Evolutionary conservation across 345 rosid genomes (phyloP), one percentile per base, ranked within the genome.

Genomic region (Brassica cretica): DNA sequence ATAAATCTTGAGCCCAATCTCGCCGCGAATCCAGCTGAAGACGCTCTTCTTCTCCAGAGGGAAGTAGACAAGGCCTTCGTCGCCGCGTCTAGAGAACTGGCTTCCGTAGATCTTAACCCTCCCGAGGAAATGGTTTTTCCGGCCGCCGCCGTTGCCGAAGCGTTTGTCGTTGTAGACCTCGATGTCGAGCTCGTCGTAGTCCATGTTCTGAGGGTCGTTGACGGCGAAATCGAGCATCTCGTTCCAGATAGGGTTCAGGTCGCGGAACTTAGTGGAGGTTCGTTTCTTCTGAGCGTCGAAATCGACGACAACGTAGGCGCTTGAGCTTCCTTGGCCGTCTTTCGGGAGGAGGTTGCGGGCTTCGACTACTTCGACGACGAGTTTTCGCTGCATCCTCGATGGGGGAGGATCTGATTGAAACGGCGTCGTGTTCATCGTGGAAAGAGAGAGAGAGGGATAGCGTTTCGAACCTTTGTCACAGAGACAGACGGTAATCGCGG

Each of bases 291-390:
- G 98, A 39, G 93, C 87, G 76, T 93, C 99, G 77, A 95, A 95
- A 59, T 91, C 96, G 11, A 82, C 96, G 58, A 88, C 73, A 24
- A 91, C 97, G 76, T 90, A 95, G 2, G 98, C 88, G 69, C 96
- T 93, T 68, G 99, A 91, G 83, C 98, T 95, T 4, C 99, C 99
- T 80, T 90, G 93, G 4, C 99, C 99, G 60, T 93, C 99, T 68
- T 91, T 95, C 10, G 96, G 98, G 32, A 93, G 92, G 15, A 95
- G 83, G 59, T 95, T 88, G 3, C 98, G 91, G 0, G 98, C 98
- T 35, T 95, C 96, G 0, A 83, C 76, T 0, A 93, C 96, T 32
- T 91, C 94, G 12, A 93, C 93, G 35, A 87, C 75, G 18, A 93
- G 88, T 76, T 80, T 93, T 7, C 94, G 89, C 18, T 85, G 78